phyloP scores from a whole-genome alignment of 2,329 filamentous ascomycete genomes.

The Calcarisporium arbuscula region DNA sequence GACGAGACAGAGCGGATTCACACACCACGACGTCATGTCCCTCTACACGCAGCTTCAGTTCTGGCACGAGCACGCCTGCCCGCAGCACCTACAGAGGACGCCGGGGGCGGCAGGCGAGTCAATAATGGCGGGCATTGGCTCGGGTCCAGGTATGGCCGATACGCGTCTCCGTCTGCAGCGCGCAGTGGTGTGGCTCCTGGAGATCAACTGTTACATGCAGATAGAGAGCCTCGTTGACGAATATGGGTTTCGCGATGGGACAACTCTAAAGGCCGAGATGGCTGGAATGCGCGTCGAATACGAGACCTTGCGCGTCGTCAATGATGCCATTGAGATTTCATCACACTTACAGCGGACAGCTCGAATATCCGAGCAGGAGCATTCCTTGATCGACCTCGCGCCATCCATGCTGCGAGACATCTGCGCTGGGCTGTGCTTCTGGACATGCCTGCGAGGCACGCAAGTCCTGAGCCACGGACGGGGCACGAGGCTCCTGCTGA shows the following conservation, averaged over 20 bases:
- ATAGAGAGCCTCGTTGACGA: slow-evolving; percentile 11
- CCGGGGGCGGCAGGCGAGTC: too few relatives aligned
- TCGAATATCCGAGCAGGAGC: background rate
- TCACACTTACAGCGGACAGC: background rate
- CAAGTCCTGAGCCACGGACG: too few relatives aligned
- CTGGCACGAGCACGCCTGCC: too few relatives aligned
- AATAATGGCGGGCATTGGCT: too few relatives aligned
- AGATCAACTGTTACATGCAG: slow-evolving; percentile 15
- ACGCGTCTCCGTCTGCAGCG: slow-evolving; percentile 10
- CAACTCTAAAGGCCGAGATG: slow-evolving; percentile 7
- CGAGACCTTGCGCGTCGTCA: slow-evolving; percentile 11
- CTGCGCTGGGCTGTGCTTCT: slow-evolving; percentile 5
- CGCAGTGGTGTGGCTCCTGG: slow-evolving; percentile 11
- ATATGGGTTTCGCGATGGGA: slow-evolving; percentile 8
- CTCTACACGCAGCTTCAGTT: too few relatives aligned
- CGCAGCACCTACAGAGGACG: too few relatives aligned
- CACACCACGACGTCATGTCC: slow-evolving; percentile 4
- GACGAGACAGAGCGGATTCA: slow-evolving; percentile 7
- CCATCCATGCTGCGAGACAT: slow-evolving; percentile 13
- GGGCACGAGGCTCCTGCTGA: too few relatives aligned
- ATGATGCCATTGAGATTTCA: slow-evolving; percentile 9
- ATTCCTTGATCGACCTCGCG: slow-evolving; percentile 10
- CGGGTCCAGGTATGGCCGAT: too few relatives aligned
- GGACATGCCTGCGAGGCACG: slow-evolving; percentile 5
- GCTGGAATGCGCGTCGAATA: slow-evolving; percentile 7